A percentile compares a stretch with the other conserved stretches of the same genome.
Conservation (phyloP, 805 yeast species). For the Scheffersomyces lignosus region DNA sequence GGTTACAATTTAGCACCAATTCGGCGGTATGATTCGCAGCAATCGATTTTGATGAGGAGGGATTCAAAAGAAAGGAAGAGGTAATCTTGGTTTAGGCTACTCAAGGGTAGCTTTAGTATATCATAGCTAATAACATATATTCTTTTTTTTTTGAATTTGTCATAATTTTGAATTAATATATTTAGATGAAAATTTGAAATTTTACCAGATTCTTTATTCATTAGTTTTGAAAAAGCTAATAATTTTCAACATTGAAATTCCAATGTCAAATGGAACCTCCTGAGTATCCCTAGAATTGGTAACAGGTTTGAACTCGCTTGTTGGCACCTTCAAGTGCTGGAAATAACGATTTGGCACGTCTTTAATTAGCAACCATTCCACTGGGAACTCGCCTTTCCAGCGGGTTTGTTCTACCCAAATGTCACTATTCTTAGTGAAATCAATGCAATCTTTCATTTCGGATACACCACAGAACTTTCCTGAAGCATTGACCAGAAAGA, state of each 20-base stretch:
- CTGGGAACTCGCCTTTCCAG: slow-evolving; percentile 54
- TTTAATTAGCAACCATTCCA: slow-evolving; percentile 53
- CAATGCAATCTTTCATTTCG: slow-evolving; percentile 46
- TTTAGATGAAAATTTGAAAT: too few species aligned
- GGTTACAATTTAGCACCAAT: too few species aligned
- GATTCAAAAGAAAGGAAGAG: too few species aligned
- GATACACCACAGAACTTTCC: slow-evolving; percentile 61
- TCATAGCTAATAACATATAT: too few species aligned
- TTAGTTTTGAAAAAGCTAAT: slow-evolving; percentile 27
- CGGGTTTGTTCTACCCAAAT: slow-evolving; percentile 49
- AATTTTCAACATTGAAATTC: slow-evolving; percentile 46
- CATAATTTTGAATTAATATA: too few species aligned
- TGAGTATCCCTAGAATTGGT: slow-evolving; percentile 64
- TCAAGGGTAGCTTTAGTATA: too few species aligned
- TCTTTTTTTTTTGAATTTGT: too few species aligned
- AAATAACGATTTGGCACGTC: slow-evolving; percentile 51
- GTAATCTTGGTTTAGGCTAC: too few species aligned
- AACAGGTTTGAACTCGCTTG: slow-evolving; percentile 51
- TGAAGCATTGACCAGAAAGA: slow-evolving; percentile 59
- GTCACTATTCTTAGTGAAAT: slow-evolving; percentile 36
- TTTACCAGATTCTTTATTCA: too few species aligned
- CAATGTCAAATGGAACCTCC: slow-evolving; percentile 51
- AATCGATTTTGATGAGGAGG: too few species aligned
- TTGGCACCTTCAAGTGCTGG: slow-evolving; percentile 44
- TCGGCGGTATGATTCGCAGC: too few species aligned